Conservation (phyloP, 2,329 filamentous ascomycete genomes). For the Colletotrichum liaoningense region DNA sequence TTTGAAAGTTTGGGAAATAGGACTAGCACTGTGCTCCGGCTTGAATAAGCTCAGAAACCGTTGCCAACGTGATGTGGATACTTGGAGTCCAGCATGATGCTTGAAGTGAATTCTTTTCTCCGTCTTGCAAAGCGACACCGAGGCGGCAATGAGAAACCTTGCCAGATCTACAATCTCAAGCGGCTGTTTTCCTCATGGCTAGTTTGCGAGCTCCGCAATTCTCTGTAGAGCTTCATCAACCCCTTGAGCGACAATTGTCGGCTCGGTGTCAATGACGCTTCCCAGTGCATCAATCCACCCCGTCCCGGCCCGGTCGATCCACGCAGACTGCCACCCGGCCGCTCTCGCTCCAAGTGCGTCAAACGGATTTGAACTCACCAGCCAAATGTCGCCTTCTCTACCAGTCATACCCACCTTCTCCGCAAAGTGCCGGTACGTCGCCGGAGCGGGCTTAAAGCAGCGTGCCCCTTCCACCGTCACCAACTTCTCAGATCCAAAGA, state of each 20-base stretch:
- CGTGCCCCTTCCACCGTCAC: conserved; percentile 70
- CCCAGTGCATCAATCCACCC: conserved; percentile 76
- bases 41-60: neutral
- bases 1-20: neutral
- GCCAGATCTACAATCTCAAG: neutral
- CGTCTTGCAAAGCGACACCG: neutral
- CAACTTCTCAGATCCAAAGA: conserved; percentile 59
- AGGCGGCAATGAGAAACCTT: neutral
- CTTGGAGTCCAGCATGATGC: neutral
- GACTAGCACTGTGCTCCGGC: neutral
- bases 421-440: conserved; percentile 71
- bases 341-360: conserved; percentile 74
- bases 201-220: conserved; percentile 40
- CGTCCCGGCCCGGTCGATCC: conserved; percentile 71
- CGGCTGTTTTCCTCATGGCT: neutral
- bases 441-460: conserved; percentile 74
- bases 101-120: neutral
- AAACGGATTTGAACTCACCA: conserved; percentile 80
- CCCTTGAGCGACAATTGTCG: conserved; percentile 64
- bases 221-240: conserved; percentile 67
- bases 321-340: conserved; percentile 72
- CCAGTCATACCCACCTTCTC: conserved; percentile 58
- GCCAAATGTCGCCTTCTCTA: conserved; percentile 67
- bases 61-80: neutral
- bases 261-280: conserved; percentile 55